Conservation (phyloP, 2,329 filamentous ascomycete genomes). For the Botrytis fragariae region DNA sequence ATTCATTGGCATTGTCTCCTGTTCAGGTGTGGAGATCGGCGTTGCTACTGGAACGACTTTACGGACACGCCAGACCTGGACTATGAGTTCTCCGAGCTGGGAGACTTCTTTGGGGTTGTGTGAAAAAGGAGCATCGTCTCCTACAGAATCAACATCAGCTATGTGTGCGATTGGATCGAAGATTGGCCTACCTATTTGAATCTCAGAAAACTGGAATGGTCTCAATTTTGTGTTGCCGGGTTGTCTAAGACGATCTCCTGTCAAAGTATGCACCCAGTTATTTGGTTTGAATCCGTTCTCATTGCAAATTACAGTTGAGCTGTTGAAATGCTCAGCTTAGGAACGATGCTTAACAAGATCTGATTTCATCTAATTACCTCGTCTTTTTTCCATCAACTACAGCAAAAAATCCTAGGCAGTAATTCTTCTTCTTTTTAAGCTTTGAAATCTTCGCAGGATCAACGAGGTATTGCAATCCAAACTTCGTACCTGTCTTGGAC, state of each 20-base stretch:
- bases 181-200: neutral
- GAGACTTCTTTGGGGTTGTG: neutral
- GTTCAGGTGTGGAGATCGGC: neutral
- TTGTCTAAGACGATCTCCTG: conserved; percentile 3
- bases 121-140: neutral
- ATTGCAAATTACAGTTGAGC: conserved; percentile 8
- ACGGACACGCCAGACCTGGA: conserved; percentile 18
- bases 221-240: neutral
- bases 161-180: neutral
- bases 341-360: neutral
- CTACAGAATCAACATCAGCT: neutral
- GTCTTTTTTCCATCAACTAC: conserved; percentile 7
- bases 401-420: conserved; percentile 12
- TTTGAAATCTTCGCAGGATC: neutral
- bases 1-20: neutral
- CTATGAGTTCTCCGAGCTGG: conserved; percentile 16
- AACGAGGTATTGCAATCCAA: conserved; percentile 3
- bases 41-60: neutral
- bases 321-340: neutral
- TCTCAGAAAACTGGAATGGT: conserved; percentile 7
- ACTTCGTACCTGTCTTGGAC: neutral
- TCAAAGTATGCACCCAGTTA: neutral
- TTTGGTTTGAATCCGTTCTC: conserved; percentile 14
- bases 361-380: neutral
- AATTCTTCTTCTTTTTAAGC: neutral